Evolutionary conservation across 306 rosid species (phyloP).

Genomic region (Vigna unguiculata): DNA sequence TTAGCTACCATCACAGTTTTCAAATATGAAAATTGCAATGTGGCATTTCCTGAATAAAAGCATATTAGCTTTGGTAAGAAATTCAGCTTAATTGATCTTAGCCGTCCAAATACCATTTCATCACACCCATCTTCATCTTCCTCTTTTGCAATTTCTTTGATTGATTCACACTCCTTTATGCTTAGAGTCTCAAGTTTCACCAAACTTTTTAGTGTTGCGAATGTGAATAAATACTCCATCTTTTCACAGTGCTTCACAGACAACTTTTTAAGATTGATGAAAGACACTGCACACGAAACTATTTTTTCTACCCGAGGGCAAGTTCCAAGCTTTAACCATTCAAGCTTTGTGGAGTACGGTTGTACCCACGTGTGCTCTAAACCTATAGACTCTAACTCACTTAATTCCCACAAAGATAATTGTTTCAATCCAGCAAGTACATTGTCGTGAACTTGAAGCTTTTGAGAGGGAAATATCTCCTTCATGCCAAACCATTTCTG

Average conservation of each 20-base stretch:
- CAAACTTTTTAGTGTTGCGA: conserved; percentile 33
- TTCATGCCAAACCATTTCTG: background rate
- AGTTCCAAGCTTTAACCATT: rapidly evolving
- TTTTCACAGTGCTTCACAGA: rapidly evolving
- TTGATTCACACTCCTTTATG: too few species aligned
- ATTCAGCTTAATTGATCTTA: too few species aligned
- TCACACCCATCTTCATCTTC: too few species aligned
- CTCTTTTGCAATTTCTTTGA: too few species aligned
- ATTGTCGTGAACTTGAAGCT: background rate
- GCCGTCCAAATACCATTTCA: too few species aligned
- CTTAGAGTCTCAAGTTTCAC: background rate
- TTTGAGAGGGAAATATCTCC: conserved; percentile 8
- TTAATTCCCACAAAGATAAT: rapidly evolving
- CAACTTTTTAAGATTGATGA: background rate
- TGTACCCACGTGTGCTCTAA: conserved; percentile 18
- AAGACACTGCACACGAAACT: background rate
- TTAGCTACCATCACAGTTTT: too few species aligned
- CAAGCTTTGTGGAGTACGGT: background rate
- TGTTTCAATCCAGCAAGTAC: too few species aligned
- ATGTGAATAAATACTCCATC: conserved; percentile 27
- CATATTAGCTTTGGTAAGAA: too few species aligned
- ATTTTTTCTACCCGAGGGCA: background rate
- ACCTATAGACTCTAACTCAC: background rate
- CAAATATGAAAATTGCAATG: too few species aligned
- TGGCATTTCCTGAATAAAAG: too few species aligned